Evolutionary conservation across 106 monocot species (phyloP).

Genomic region (Phalaenopsis aphrodite): DNA sequence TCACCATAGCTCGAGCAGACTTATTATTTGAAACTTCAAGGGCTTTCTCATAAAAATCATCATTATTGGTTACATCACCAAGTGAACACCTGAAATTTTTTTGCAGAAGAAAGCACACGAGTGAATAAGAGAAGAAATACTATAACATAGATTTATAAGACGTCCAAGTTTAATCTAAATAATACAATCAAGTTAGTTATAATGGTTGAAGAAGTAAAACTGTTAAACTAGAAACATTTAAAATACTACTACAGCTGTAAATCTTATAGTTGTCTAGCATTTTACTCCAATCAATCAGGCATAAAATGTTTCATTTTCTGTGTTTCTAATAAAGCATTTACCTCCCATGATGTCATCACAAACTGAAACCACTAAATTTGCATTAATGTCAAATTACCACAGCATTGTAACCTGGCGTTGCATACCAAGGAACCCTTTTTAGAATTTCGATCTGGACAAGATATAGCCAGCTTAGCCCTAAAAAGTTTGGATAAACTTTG

Average conservation of each 20-base stretch:
- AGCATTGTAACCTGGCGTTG: too few species aligned
- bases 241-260: too few species aligned
- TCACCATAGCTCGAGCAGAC: slow-evolving; percentile 90
- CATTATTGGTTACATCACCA: slow-evolving; percentile 85
- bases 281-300: too few species aligned
- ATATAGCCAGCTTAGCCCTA: too few species aligned
- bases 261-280: too few species aligned
- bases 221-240: background rate
- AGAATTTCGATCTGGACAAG: too few species aligned
- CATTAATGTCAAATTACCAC: too few species aligned
- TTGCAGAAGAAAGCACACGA: background rate
- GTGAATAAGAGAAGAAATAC: background rate
- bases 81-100: slow-evolving; percentile 73
- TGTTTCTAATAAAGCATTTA: too few species aligned
- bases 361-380: too few species aligned
- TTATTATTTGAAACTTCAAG: slow-evolving; percentile 84
- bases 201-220: background rate
- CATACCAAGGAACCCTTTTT: too few species aligned
- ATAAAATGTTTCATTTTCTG: too few species aligned
- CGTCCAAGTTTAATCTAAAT: background rate
- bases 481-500: background rate
- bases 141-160: background rate
- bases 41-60: slow-evolving; percentile 80
- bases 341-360: too few species aligned
- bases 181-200: background rate